A percentile compares a stretch with the other conserved stretches of the same genome.
phyloP scores from a whole-genome alignment of 306 rosid species.

The Dryas octopetala region DNA sequence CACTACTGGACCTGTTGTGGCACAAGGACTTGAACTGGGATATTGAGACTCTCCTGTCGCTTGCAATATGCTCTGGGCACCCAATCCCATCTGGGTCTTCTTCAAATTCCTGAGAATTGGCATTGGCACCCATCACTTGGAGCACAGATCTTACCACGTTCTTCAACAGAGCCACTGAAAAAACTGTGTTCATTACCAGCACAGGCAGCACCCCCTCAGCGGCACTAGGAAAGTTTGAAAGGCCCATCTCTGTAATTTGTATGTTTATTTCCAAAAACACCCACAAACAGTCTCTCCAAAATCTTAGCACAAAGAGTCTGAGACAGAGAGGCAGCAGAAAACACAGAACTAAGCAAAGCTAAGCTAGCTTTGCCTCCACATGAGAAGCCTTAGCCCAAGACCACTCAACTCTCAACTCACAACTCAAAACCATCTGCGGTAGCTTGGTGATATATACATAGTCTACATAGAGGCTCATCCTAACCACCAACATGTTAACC shows the following conservation, averaged over 20 bases:
- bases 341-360: too few species aligned
- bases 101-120: conserved; percentile 24
- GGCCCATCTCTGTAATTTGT: conserved; percentile 49
- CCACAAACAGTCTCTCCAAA: too few species aligned
- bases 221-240: conserved; percentile 55
- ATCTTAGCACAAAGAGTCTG: too few species aligned
- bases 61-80: conserved; percentile 4
- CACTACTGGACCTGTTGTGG: conserved; percentile 3
- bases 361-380: neutral
- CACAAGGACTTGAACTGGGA: conserved; percentile 51
- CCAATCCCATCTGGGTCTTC: conserved; percentile 27
- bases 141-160: conserved; percentile 61
- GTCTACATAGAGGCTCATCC: neutral
- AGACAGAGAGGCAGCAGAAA: too few species aligned
- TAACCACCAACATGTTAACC: neutral
- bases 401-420: neutral
- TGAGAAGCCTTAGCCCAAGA: neutral
- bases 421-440: neutral
- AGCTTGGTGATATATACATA: neutral
- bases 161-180: conserved; percentile 56
- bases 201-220: conserved; percentile 61
- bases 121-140: conserved; percentile 35
- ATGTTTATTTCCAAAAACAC: too few species aligned
- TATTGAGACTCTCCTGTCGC: conserved; percentile 54
- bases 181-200: conserved; percentile 62